A percentile compares a stretch with the other conserved stretches of the same genome.
Evolutionary conservation across 2,329 filamentous ascomycete genomes (phyloP).

Genomic region (Coniochaeta hoffmannii): DNA sequence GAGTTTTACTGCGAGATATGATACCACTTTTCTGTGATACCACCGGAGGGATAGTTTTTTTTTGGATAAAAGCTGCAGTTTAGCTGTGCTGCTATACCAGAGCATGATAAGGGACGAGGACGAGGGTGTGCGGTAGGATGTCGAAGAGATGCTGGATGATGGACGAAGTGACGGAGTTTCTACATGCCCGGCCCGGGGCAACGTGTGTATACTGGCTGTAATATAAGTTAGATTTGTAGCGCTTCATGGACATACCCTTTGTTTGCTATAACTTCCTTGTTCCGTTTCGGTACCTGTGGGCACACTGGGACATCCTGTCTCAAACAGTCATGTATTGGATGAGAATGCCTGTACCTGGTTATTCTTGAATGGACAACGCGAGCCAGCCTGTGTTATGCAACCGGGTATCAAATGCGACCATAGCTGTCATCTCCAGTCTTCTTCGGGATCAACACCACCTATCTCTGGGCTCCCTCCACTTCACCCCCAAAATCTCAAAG

Average conservation of each 20-base stretch:
- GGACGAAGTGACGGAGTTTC: neutral
- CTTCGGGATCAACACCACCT: conserved; percentile 61
- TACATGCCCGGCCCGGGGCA: neutral
- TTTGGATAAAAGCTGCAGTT: neutral
- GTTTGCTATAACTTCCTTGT: no score
- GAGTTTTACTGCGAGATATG: neutral
- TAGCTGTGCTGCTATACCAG: neutral
- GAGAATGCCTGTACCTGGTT: no score
- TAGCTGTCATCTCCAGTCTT: neutral
- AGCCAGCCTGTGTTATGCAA: neutral
- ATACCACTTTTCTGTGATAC: neutral
- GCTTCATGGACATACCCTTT: neutral
- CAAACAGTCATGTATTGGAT: no score
- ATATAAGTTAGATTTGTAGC: neutral
- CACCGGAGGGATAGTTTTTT: neutral
- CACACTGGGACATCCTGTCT: no score
- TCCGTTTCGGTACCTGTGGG: no score
- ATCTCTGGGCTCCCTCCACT: conserved; percentile 72
- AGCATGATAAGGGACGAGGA: neutral
- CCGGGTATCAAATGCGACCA: neutral
- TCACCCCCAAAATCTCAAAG: conserved; percentile 75
- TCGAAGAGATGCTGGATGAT: neutral
- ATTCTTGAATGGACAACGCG: no score
- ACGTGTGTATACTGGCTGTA: neutral
- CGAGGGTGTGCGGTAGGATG: neutral